phyloP scores from a whole-genome alignment of 352 stramenopile species.

The Pythium utonaiense region DNA sequence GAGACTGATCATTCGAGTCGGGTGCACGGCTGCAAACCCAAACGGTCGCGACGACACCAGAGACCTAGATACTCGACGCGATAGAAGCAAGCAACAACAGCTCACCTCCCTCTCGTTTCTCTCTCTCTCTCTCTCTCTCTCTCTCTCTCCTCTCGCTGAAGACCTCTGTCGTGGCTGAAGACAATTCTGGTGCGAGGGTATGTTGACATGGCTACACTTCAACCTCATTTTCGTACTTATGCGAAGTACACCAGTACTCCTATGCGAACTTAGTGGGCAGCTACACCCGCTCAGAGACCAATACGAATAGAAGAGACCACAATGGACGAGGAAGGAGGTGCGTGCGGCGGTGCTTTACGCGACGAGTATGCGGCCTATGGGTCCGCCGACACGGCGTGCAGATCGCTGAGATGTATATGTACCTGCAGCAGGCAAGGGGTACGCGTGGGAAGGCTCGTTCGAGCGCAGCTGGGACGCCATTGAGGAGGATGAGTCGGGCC shows the following conservation, averaged over 20 bases:
- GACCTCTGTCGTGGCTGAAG: too few species aligned
- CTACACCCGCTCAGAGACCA: neutral
- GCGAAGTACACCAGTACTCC: neutral
- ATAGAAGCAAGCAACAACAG: too few species aligned
- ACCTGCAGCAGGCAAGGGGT: conserved; percentile 37
- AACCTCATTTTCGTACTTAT: neutral
- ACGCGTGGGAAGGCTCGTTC: conserved; percentile 81
- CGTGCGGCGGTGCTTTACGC: neutral
- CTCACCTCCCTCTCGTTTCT: too few species aligned
- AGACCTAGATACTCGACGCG: too few species aligned
- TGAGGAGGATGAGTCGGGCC: conserved; percentile 77
- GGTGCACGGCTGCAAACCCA: too few species aligned
- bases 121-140: too few species aligned
- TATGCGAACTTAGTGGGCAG: neutral
- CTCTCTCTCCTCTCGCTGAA: too few species aligned
- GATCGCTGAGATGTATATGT: conserved; percentile 5
- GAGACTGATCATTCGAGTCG: too few species aligned
- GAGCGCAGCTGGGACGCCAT: conserved; percentile 86
- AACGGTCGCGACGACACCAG: too few species aligned
- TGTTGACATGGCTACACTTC: too few species aligned
- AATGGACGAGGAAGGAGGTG: conserved; percentile 26
- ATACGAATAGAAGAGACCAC: too few species aligned
- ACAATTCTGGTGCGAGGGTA: too few species aligned
- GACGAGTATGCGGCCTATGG: neutral
- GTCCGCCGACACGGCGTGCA: neutral